Base-by-base conservation (phyloP, 805 yeast genomes). In the Torulaspora delbrueckii region DNA sequence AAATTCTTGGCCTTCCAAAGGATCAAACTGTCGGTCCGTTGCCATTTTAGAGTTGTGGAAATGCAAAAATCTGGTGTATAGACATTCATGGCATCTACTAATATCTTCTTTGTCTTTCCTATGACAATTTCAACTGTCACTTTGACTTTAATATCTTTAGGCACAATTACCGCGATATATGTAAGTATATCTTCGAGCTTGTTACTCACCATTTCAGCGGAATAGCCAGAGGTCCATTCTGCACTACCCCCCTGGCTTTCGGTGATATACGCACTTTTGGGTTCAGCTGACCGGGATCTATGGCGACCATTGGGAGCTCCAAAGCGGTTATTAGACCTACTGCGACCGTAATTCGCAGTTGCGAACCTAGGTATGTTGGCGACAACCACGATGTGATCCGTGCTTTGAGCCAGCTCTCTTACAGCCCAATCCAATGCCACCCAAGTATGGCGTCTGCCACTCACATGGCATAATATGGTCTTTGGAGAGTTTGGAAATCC, bases 371-470 rank as follows among this genome's bases (percentile, higher is more conserved):
- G 66, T 18, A 66, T 42, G 44, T 62, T 66, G 1, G 89, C 73
- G 5, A 79, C 75, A 6, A 86, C 74, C 3, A 85, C 77, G 9
- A 86, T 63, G 10, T 79, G 74, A 62, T 86, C 95, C 7, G 88
- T 86, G 54, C 80, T 69, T 53, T 76, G 79, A 3, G 82, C 63
- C 9, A 82, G 65, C 34, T 71, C 67, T 38, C 70, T 71, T 43
- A 84, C 64, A 5, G 78, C 68, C 82, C 86, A 86, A 61, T 86
- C 95, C 23, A 86, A 63, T 1, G 88, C 81, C 8, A 84, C 87
- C 95, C 95, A 86, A 0, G 93, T 82, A 66, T 85, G 91, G 45
- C 69, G 73, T 48, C 91, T 68, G 2, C 88, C 95, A 53, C 81
- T 73, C 25, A 86, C 69, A 58, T 84, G 84, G 24, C 82, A 79